phyloP scores from a whole-genome alignment of 2,329 filamentous ascomycete genomes.

The Sclerotinia minor region DNA sequence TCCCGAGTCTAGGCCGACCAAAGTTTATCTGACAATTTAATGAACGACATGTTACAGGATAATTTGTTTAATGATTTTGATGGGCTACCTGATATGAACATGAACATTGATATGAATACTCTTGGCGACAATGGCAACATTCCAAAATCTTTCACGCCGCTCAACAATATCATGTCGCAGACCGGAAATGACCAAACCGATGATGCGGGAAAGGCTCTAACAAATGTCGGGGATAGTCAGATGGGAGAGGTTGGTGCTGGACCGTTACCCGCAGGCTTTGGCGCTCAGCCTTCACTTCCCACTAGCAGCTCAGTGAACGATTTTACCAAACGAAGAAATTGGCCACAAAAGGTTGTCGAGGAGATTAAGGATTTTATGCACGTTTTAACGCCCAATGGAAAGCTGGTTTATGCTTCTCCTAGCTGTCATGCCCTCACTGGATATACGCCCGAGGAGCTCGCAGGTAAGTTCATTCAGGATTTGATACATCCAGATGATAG shows the following conservation, averaged over 20 bases:
- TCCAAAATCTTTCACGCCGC: constrained; percentile 39
- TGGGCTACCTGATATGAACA: constrained; percentile 46
- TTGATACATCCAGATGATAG: constrained; percentile 85
- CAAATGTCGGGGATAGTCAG: constrained; percentile 30
- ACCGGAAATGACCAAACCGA: constrained; percentile 30
- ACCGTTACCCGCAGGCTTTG: constrained; percentile 40
- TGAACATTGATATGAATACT: constrained; percentile 46
- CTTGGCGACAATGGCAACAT: constrained; percentile 28
- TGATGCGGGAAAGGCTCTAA: constrained; percentile 20
- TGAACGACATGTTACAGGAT: constrained; percentile 48
- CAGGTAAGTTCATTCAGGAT: constrained; percentile 75
- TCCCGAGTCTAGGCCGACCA: constrained; percentile 25
- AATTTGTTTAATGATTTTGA: constrained; percentile 45
- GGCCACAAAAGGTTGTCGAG: constrained; percentile 86
- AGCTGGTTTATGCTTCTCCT: constrained; percentile 82
- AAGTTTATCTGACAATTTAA: constrained; percentile 37
- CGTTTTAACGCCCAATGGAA: constrained; percentile 81
- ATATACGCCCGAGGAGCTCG: constrained; percentile 68
- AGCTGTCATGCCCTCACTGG: constrained; percentile 75
- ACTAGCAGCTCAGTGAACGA: constrained; percentile 59
- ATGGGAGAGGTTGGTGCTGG: constrained; percentile 39
- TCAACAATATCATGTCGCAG: constrained; percentile 30
- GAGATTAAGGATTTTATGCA: constrained; percentile 87
- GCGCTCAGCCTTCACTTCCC: constrained; percentile 33
- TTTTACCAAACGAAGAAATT: constrained; percentile 69